These are phyloP conservation scores for Melampsora larici-populina DNA, from an alignment of 1,284 basidiomycete genomes.

Conservation along the genomic window DNA sequence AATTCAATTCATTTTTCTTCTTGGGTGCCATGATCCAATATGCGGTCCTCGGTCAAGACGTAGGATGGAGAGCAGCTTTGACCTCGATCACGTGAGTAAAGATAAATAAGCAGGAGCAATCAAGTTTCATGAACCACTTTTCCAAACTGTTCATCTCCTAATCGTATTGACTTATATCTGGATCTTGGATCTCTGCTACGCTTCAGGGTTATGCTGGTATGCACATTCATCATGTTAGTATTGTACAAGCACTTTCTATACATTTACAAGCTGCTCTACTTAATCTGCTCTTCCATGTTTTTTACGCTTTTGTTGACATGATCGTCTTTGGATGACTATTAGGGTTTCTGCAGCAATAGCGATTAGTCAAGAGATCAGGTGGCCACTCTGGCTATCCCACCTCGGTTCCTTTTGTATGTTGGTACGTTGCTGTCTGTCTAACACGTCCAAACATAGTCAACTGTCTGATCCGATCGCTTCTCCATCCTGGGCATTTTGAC, in stretches of 20 bases:
- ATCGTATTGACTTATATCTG: not conserved
- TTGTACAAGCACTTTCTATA: not conserved
- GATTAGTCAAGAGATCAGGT: not conserved
- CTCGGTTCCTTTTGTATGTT: not conserved
- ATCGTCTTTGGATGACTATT: not conserved
- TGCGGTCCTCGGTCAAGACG: not conserved
- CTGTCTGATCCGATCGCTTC: too few relatives aligned
- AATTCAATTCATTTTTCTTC: slow-evolving; percentile 9
- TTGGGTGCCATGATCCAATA: slow-evolving; percentile 3
- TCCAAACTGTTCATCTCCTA: too few relatives aligned
- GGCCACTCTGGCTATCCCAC: slow-evolving; percentile 3
- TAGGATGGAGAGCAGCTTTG: not conserved
- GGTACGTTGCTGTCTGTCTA: not conserved
- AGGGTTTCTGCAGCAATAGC: not conserved
- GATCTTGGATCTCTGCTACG: not conserved
- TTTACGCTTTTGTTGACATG: too few relatives aligned
- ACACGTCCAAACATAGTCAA: not conserved
- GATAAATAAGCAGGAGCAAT: not conserved
- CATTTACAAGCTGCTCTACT: too few relatives aligned
- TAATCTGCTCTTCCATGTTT: too few relatives aligned
- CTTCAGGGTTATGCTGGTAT: not conserved
- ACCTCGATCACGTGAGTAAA: not conserved
- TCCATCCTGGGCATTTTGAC: too few relatives aligned
- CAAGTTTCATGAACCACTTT: too few relatives aligned
- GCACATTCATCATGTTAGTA: not conserved